A percentile compares a stretch with the other conserved stretches of the same genome.
phyloP scores from a whole-genome alignment of 352 stramenopile genomes.

The Thalassiosira exigua region DNA sequence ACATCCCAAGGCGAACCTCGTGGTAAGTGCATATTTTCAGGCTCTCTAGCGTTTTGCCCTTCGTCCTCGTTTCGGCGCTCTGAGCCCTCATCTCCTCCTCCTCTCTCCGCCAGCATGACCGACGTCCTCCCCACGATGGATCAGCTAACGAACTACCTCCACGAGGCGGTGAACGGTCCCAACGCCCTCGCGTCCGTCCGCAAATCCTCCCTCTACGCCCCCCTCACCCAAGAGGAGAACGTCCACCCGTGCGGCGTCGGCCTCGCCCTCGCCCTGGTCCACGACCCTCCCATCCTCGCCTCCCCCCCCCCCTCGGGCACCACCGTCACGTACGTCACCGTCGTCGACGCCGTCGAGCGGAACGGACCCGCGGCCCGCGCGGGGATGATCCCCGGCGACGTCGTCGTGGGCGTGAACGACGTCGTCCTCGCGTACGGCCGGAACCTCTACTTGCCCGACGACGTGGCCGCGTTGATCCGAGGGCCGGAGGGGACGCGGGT shows the following conservation, averaged over 20 bases:
- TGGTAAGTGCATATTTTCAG: too few species aligned
- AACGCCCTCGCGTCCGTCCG: constrained; percentile 6
- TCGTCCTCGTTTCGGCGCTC: too few species aligned
- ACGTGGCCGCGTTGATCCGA: constrained; percentile 22
- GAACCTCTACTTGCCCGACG: constrained; percentile 16
- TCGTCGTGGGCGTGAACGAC: constrained; percentile 12
- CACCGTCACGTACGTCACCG: constrained; percentile 22
- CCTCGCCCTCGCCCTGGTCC: constrained; percentile 6
- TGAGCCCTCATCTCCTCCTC: too few species aligned
- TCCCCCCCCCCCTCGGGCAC: neutral
- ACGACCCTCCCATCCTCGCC: constrained; percentile 17
- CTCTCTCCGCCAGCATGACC: too few species aligned
- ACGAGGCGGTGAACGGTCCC: too few species aligned
- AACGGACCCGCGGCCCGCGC: constrained; percentile 14
- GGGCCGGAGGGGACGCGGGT: constrained; percentile 26
- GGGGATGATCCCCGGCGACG: constrained; percentile 13
- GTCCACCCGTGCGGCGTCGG: constrained; percentile 20
- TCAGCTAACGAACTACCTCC: too few species aligned
- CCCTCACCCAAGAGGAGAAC: constrained; percentile 15
- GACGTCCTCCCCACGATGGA: too few species aligned
- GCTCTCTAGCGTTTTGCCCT: too few species aligned
- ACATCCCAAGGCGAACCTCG: too few species aligned
- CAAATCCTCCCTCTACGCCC: constrained; percentile 12
- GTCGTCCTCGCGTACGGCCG: constrained; percentile 12
- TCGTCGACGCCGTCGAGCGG: constrained; percentile 10